A percentile compares a stretch with the other conserved stretches of the same genome.
Evolutionary conservation across 306 rosid species (phyloP).

Genomic region (Quillaja saponaria): DNA sequence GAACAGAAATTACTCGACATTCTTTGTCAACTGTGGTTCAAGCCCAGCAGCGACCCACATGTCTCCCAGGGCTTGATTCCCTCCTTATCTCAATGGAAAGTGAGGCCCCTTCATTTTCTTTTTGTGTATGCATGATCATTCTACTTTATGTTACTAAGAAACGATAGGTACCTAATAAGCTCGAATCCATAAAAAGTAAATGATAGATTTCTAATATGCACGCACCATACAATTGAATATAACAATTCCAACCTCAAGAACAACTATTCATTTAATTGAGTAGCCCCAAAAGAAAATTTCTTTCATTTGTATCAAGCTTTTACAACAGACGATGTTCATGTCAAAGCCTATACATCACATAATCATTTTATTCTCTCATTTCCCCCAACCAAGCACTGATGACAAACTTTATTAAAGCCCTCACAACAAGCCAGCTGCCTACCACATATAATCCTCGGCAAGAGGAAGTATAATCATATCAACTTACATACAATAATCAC

Average conservation of each 20-base stretch:
- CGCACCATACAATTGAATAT: slow-evolving; percentile 14
- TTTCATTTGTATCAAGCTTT: slow-evolving; percentile 42
- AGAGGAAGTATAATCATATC: slow-evolving; percentile 41
- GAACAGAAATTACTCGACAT: slow-evolving; percentile 34
- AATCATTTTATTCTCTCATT: slow-evolving; percentile 41
- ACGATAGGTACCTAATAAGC: slow-evolving; percentile 4
- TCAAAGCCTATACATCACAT: slow-evolving; percentile 46
- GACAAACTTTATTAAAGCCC: slow-evolving; percentile 35
- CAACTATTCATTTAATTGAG: background rate
- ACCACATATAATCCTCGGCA: slow-evolving; percentile 27
- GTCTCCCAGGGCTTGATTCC: slow-evolving; percentile 99
- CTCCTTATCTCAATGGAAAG: slow-evolving; percentile 87
- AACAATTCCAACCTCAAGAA: background rate
- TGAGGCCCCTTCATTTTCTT: slow-evolving; percentile 31
- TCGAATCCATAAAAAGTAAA: background rate
- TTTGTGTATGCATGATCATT: background rate
- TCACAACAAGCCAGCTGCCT: no score
- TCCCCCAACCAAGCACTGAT: slow-evolving; percentile 34
- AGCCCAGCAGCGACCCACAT: slow-evolving; percentile 73
- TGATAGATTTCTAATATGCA: slow-evolving; percentile 6
- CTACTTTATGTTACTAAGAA: background rate
- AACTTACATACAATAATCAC: slow-evolving; percentile 49
- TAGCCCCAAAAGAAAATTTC: slow-evolving; percentile 13
- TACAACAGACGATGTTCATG: slow-evolving; percentile 44
- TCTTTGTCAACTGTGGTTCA: slow-evolving; percentile 31